A percentile compares a stretch with the other conserved stretches of the same genome.
phyloP scores from a whole-genome alignment of 305 asterid genomes.

The Solanum hybrid region DNA sequence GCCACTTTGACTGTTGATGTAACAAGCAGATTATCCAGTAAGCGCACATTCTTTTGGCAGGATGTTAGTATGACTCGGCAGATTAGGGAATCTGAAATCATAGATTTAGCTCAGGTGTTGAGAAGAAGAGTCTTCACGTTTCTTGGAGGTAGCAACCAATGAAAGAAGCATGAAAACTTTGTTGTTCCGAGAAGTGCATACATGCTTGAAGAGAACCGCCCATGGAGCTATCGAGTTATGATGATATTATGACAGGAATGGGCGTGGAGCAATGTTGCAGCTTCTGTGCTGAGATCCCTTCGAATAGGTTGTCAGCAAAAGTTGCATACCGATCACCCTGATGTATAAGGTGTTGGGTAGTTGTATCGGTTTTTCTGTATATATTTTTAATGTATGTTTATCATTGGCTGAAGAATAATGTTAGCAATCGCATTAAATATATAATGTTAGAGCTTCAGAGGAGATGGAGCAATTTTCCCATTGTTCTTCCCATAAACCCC shows the following conservation, averaged over 20 bases:
- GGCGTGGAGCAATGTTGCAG: not conserved
- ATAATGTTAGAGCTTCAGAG: not conserved
- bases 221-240: not conserved
- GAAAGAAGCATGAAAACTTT: constrained; percentile 10
- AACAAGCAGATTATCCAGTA: constrained; percentile 55
- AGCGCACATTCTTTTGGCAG: constrained; percentile 36
- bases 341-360: not conserved
- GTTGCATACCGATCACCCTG: not conserved
- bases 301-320: not conserved
- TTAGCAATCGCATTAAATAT: not conserved
- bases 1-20: constrained; percentile 53
- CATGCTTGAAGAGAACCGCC: not conserved
- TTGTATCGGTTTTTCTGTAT: not conserved
- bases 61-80: constrained; percentile 39
- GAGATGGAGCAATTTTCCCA: not conserved
- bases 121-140: constrained; percentile 58
- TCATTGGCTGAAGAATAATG: not conserved
- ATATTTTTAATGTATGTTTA: not conserved
- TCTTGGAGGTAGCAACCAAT: constrained; percentile 44
- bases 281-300: not conserved
- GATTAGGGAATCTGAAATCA: constrained; percentile 52
- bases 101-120: constrained; percentile 68
- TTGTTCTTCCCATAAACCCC: not conserved
- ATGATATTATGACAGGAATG: not conserved
- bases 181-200: not conserved